Evolutionary conservation across 345 rosid genomes (phyloP), one percentile per base, ranked within the genome.

Genomic region (Raphanus raphanistrum): DNA sequence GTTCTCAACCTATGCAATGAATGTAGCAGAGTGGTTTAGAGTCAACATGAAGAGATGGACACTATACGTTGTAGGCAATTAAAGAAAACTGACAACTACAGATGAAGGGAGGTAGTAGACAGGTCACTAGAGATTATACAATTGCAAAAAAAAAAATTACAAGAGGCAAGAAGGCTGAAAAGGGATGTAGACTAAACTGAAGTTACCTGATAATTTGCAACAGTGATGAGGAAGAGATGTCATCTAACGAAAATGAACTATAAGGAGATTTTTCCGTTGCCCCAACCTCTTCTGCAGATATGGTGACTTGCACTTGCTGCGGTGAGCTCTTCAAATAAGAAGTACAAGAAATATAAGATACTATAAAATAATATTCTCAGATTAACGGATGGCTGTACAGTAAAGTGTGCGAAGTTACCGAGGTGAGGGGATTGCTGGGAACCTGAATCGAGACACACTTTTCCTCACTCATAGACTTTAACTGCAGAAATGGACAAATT

Each of bases 251-350:
- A 84, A 86, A 87, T 63, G 90, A 88, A 77, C 86, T 86, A 75
- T 93, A 93, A 8, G 92, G 89, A 76, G 97, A 89, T 79, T 87
- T 90, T 81, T 93, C 99, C 79, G 82, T 89, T 33, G 88, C 86
- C 72, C 97, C 97, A 87, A 86, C 81, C 84, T 91, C 99, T 85
- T 91, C 98, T 8, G 93, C 98, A 70, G 89, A 86, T 70, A 96
- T 82, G 65, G 87, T 81, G 74, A 91, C 91, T 54, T 84, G 91
- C 62, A 96, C 80, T 72, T 78, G 85, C 79, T 84, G 93, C 17
- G 87, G 82, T 31, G 86, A 76, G 83, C 79, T 88, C 99, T 95
- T 84, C 27, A 70, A 45, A 75, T 80, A 70, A 71, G 21, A 80
- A 75, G 55, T 41, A 57, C 9, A 80, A 43, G 29, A 48, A 38